Percentiles rank a stretch among this genome's conserved stretches.
Evolutionary conservation across 805 yeast genomes (phyloP).

Genomic region (Ogataea nitratoaversa): DNA sequence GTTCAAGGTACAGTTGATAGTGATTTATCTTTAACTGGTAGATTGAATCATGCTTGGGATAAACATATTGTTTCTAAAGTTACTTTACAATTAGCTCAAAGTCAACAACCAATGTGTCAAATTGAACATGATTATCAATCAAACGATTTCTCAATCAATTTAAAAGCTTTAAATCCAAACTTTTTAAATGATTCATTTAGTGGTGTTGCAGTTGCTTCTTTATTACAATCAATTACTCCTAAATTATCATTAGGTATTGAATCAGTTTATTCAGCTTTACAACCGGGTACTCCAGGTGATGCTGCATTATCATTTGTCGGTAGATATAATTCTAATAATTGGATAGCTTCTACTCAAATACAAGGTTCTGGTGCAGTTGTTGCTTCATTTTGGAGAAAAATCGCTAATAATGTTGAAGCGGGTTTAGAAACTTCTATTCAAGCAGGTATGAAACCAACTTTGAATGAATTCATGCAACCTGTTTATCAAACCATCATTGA

Average conservation of each 20-base stretch:
- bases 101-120: constrained; percentile 92
- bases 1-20: constrained; percentile 91
- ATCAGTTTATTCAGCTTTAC: constrained; percentile 78
- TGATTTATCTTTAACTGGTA: constrained; percentile 79
- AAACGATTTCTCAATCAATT: constrained; percentile 78
- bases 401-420: constrained; percentile 90
- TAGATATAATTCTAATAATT: constrained; percentile 78
- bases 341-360: constrained; percentile 92
- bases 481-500: constrained; percentile 80
- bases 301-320: constrained; percentile 86
- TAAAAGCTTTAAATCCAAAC: constrained; percentile 89
- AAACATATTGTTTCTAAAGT: constrained; percentile 73
- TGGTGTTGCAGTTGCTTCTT: constrained; percentile 90
- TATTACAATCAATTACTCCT: constrained; percentile 84
- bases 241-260: constrained; percentile 86
- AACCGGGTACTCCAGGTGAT: constrained; percentile 73
- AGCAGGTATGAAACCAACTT: constrained; percentile 74
- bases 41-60: constrained; percentile 89
- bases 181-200: constrained; percentile 68
- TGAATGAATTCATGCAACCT: constrained; percentile 72
- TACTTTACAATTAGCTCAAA: constrained; percentile 81
- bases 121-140: constrained; percentile 95
- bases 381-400: constrained; percentile 91
- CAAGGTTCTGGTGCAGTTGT: constrained; percentile 89
- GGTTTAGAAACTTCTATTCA: constrained; percentile 84